These are phyloP conservation scores for Coprinopsis strossmayeri DNA, from an alignment of 768 basidiomycete species.

Conservation along the genomic window DNA sequence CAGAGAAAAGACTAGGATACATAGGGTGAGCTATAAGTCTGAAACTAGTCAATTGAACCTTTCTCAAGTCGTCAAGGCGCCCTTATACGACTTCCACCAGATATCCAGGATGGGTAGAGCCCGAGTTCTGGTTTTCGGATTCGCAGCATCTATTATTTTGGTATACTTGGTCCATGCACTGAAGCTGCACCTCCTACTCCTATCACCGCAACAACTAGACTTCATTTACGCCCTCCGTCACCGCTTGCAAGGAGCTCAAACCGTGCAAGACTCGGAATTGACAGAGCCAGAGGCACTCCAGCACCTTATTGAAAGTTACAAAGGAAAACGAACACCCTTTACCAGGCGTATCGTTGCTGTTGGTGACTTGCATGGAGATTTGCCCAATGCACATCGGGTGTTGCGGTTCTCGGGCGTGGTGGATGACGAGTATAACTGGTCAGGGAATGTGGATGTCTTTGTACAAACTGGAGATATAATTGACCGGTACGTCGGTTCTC, in stretches of 20 bases:
- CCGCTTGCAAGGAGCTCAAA: not conserved
- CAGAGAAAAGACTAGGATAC: too few relatives aligned
- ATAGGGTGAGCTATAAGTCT: too few relatives aligned
- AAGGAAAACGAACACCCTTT: conserved; percentile 23
- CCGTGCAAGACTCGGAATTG: not conserved
- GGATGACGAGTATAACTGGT: conserved; percentile 71
- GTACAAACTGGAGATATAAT: conserved; percentile 97
- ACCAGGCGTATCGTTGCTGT: conserved; percentile 73
- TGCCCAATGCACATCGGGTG: conserved; percentile 72
- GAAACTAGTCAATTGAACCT: too few relatives aligned
- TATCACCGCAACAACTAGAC: not conserved
- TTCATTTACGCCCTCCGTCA: not conserved
- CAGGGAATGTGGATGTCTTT: conserved; percentile 74
- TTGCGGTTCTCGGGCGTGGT: conserved; percentile 76
- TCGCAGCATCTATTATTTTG: not conserved
- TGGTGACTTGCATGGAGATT: conserved; percentile 89
- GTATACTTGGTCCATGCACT: not conserved
- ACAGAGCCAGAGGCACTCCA: not conserved
- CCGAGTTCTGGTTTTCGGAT: conserved; percentile 3
- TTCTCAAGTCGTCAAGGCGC: too few relatives aligned
- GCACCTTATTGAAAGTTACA: conserved; percentile 1
- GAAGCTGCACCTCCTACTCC: not conserved
- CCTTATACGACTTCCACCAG: too few relatives aligned
- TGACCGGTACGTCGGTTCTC: conserved; percentile 54
- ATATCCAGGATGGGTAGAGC: too few relatives aligned